These are phyloP conservation scores for Saccharomyces hybrid DNA, from an alignment of 1,139 yeast genomes.

Conservation along the genomic window DNA sequence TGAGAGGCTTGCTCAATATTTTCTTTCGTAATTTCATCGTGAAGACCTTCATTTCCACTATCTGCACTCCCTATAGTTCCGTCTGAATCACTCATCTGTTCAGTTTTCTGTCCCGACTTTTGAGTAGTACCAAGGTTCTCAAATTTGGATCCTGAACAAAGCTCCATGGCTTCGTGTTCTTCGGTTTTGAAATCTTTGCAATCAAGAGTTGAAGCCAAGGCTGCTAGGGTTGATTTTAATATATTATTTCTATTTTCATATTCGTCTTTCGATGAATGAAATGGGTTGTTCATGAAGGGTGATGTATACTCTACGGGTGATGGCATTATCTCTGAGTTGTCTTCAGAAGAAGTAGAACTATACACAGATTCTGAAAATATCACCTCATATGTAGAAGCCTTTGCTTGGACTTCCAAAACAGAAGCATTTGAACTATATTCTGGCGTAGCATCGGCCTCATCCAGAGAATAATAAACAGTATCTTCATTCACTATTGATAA, in stretches of 20 bases:
- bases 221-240: neutral
- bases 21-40: neutral
- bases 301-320: neutral
- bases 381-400: neutral
- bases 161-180: neutral
- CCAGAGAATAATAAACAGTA: constrained; percentile 1
- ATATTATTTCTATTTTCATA: neutral
- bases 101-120: neutral
- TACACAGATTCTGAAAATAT: neutral
- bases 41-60: neutral
- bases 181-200: neutral
- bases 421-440: neutral
- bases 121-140: neutral
- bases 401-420: neutral
- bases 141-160: neutral
- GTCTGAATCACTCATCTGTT: neutral
- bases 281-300: constrained; percentile 1
- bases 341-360: constrained; percentile 1
- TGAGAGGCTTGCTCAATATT: neutral
- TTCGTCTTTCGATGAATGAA: neutral
- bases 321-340: neutral
- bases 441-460: neutral
- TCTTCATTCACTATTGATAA: neutral
- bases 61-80: neutral
- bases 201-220: neutral